Base-by-base conservation (phyloP, 2,329 filamentous ascomycete species). In the Drechslerella coelobrocha region DNA sequence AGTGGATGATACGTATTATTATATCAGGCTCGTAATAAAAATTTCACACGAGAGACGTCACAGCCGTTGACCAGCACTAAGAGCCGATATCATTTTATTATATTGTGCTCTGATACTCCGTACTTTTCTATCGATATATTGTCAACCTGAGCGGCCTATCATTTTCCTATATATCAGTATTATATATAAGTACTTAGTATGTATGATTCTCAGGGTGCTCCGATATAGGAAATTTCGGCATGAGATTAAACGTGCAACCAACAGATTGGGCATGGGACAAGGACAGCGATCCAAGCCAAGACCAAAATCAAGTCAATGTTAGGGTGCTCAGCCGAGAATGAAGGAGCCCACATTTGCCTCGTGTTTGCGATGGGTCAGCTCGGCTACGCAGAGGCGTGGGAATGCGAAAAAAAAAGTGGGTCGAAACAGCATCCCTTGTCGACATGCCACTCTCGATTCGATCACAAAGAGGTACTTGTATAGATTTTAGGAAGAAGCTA, bases 311-410 rank as follows among this genome's bases (percentile, higher is more conserved):
- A 5, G 41, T 19, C 41, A 45, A 45, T n/a, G 41, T 19, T 45
- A 19, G 14, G 19, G 14, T 21, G 14, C 19, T 45, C 41, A 45
- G 41, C 41, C 41, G 41, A 45, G 21, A 19, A 39, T 4, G 2
- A 45, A 21, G 17, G 19, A 45, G 41, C 41, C 41, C 41, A 23
- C 41, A 19, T 45, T 45, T 45, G 41, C 41, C 41, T 45, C 41
- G 41, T 45, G 41, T 45, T 45, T 45, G 41, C 41, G 14, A 45
- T 19, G 41, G 41, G 41, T n/a, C 41, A 45, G 14, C 41, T 45
- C 41, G 41, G 41, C 41, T 45, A n/a, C 29, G 29, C 29, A 45
- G 41, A 45, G 41, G 41, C 41, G 41, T 45, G 41, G 41, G 10
- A 45, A 31, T 45, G 41, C 14, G 17, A 45, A n/a, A n/a, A n/a